A percentile compares a stretch with the other conserved stretches of the same genome.
phyloP scores from a whole-genome alignment of 352 stramenopile species.

The Phytopythium aichiense region DNA sequence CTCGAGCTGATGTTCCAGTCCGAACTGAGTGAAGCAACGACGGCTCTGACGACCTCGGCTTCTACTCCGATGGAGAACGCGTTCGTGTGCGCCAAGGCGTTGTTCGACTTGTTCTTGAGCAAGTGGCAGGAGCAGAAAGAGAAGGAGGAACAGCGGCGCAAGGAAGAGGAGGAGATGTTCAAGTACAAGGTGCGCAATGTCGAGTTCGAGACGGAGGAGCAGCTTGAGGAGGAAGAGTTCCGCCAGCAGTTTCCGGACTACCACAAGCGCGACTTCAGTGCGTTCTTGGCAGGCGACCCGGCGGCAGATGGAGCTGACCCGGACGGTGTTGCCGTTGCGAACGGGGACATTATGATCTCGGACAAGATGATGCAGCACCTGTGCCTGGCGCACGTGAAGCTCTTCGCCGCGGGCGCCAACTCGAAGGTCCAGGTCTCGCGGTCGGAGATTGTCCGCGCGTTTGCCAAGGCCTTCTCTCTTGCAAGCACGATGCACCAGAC shows the following conservation, averaged over 20 bases:
- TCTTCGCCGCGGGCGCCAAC: conserved; percentile 58
- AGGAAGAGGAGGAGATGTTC: conserved; percentile 73
- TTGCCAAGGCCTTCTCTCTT: conserved; percentile 66
- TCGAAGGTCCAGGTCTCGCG: conserved; percentile 37
- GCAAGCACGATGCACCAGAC: conserved; percentile 62
- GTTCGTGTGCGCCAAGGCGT: conserved; percentile 56
- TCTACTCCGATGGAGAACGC: conserved; percentile 28
- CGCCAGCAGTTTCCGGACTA: conserved; percentile 94
- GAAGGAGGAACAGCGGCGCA: conserved; percentile 65
- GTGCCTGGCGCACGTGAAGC: conserved; percentile 60
- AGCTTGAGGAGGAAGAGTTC: conserved; percentile 86
- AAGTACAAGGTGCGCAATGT: conserved; percentile 84
- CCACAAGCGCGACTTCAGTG: conserved; percentile 56
- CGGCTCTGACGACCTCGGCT: conserved; percentile 14
- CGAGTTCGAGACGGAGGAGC: conserved; percentile 80
- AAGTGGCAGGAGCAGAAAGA: conserved; percentile 86
- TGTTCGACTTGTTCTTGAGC: conserved; percentile 81
- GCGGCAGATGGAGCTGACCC: conserved; percentile 9
- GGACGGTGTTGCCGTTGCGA: conserved; percentile 8
- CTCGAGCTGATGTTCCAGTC: conserved; percentile 65
- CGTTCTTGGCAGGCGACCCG: conserved; percentile 50
- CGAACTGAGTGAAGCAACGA: conserved; percentile 16
- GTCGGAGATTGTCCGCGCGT: conserved; percentile 51
- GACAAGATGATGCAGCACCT: conserved; percentile 71
- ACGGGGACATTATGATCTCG: conserved; percentile 59